Evolutionary conservation across 2,329 filamentous ascomycete species (phyloP), one percentile per base, ranked within the genome.

Genomic region (Calonectria hongkongensis): DNA sequence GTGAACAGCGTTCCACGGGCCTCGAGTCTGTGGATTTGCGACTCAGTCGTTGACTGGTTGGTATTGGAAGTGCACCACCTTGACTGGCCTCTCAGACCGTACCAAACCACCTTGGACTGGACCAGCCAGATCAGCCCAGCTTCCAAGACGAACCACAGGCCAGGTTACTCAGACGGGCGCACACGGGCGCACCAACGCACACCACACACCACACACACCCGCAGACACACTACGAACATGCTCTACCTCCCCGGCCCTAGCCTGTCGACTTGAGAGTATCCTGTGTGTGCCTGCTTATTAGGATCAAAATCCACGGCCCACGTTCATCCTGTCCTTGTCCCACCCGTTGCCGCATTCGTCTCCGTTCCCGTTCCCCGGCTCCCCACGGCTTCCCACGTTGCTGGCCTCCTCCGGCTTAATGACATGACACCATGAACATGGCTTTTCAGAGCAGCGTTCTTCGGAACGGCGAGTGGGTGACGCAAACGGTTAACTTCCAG

Each of bases 401-500:
- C 48, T 51, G 21, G 64, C 27, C 28, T 12, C 28, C 47, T 48
- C 39, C 36, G 62, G 50, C 68, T 50, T 73, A 60, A 71, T 82
- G 76, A 62, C 76, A 80, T 78, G 78, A 74, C 64, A 45, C 66
- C 58, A 71, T 58, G 68, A 81, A 15, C 47, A 86, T 85, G 84
- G 83, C 88, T 67, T 86, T 92, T 71, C 89, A 91, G 78, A 89
- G 88, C 43, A 89, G 86, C 73, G 85, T 91, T 73, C 80, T 90
- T 28, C 85, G 88, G 73, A 84, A 89, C 77, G 89, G 90, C 73
- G 83, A 87, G 80, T 92, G 90, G 90, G 88, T 91, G 43, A 88
- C 88, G n/a, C 84, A 88, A 76, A 90, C 84, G 0, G 83, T 89
- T 76, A 83, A 86, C 72, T 74, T 89, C 69, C 78, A 85, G 73